Percentiles rank a stretch among this genome's conserved stretches.
These are phyloP conservation scores for Naganishia antarctica DNA, from an alignment of 768 basidiomycete genomes.

Conservation along the genomic window DNA sequence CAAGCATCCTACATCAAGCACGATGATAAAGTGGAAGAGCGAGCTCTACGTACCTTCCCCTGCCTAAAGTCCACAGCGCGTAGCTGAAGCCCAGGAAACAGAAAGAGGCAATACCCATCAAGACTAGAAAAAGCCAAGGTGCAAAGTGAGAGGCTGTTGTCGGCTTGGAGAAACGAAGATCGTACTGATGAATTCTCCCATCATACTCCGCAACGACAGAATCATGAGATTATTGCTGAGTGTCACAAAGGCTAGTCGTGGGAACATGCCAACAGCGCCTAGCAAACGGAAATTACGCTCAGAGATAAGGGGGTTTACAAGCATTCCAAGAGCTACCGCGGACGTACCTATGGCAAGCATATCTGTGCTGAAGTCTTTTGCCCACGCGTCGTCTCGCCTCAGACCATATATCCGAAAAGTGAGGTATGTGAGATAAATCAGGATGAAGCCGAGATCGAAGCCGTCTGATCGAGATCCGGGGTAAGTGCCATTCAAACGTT, in stretches of 20 bases:
- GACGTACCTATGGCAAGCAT: constrained; percentile 67
- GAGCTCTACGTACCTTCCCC: constrained; percentile 32
- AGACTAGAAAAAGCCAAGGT: too few species aligned
- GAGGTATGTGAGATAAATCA: constrained; percentile 71
- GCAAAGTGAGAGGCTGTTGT: too few species aligned
- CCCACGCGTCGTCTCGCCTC: constrained; percentile 62
- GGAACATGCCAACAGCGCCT: constrained; percentile 78
- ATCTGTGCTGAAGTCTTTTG: constrained; percentile 68
- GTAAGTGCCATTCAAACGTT: neutral
- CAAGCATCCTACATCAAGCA: constrained; percentile 1
- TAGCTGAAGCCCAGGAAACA: constrained; percentile 84
- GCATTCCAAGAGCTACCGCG: neutral
- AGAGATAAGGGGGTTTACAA: neutral
- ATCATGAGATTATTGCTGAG: constrained; percentile 60
- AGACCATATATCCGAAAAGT: constrained; percentile 73
- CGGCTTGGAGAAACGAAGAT: too few species aligned
- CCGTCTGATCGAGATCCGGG: constrained; percentile 54
- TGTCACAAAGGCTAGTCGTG: constrained; percentile 84
- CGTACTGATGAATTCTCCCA: constrained; percentile 67
- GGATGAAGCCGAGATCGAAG: constrained; percentile 86
- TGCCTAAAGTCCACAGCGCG: constrained; percentile 81
- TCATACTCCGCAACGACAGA: constrained; percentile 69
- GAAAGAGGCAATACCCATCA: constrained; percentile 49
- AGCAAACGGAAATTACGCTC: neutral
- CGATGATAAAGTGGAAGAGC: constrained; percentile 5